These are phyloP conservation scores for Leptodermis oblonga DNA, from an alignment of 257 asterid species.

Conservation along the genomic window DNA sequence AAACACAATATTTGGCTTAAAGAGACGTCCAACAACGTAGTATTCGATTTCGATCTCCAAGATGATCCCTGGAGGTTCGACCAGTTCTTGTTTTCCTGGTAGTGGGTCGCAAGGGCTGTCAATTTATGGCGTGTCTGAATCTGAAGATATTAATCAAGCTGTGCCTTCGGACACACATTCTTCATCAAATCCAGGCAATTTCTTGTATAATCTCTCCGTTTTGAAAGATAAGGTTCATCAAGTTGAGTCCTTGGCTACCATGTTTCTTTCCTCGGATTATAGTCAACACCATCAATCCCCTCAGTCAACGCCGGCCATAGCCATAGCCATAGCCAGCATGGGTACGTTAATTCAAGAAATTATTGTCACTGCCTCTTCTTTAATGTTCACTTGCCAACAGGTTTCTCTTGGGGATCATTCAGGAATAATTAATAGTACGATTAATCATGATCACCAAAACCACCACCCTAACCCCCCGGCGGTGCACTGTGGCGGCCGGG, in stretches of 20 bases:
- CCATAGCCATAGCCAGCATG: slow-evolving; percentile 43
- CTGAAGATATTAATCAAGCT: slow-evolving; percentile 21
- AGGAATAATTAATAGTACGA: not conserved
- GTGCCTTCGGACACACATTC: slow-evolving; percentile 13
- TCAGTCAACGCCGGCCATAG: slow-evolving; percentile 50
- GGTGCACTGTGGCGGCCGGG: slow-evolving; percentile 6
- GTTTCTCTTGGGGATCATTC: slow-evolving; percentile 28
- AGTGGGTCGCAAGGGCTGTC: slow-evolving; percentile 34
- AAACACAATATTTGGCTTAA: not conserved
- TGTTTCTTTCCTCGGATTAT: slow-evolving; percentile 31
- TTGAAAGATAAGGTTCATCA: slow-evolving; percentile 62
- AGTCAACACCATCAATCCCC: slow-evolving; percentile 21
- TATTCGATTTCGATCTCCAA: not conserved
- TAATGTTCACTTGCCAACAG: slow-evolving; percentile 76
- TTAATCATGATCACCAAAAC: slow-evolving; percentile 4
- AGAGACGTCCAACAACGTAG: not conserved
- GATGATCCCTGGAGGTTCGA: slow-evolving; percentile 35
- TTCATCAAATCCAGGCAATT: slow-evolving; percentile 22
- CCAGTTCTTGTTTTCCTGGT: slow-evolving; percentile 33
- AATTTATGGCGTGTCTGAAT: slow-evolving; percentile 26
- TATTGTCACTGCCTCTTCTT: slow-evolving; percentile 56
- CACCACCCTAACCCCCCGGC: slow-evolving; percentile 4
- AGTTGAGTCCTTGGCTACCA: slow-evolving; percentile 47
- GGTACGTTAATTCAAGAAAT: slow-evolving; percentile 75
- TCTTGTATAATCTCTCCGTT: slow-evolving; percentile 58